phyloP scores from a whole-genome alignment of 306 rosid genomes.

The Vachellia pachyceras region DNA sequence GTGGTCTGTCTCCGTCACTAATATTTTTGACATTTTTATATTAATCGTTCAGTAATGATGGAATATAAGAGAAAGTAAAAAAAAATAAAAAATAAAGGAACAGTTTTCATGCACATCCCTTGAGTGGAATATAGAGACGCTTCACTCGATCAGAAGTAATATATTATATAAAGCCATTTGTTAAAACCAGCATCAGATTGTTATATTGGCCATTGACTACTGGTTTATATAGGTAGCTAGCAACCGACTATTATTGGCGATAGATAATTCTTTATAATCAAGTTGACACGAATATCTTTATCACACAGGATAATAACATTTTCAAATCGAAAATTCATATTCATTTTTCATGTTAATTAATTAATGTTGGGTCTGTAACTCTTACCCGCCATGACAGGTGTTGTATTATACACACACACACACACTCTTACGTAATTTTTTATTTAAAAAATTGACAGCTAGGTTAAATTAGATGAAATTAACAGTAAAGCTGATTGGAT shows the following conservation, averaged over 20 bases:
- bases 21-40: no score
- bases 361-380: neutral
- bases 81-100: no score
- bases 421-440: neutral
- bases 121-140: constrained; percentile 38
- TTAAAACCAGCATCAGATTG: neutral
- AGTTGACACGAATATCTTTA: constrained; percentile 19
- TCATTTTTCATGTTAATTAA: neutral
- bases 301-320: neutral
- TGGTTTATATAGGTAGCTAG: neutral
- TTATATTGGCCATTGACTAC: constrained; percentile 23
- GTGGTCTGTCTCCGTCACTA: no score
- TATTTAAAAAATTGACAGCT: neutral
- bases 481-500: neutral
- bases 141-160: constrained; percentile 6
- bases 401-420: no score
- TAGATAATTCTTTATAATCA: neutral
- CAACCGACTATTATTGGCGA: neutral
- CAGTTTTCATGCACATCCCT: neutral
- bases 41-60: no score
- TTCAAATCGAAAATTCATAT: neutral
- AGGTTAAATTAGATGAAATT: neutral
- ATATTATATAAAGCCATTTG: neutral
- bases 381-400: neutral
- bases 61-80: no score